Evolutionary conservation across 352 stramenopile genomes (phyloP), one percentile per base, ranked within the genome.

Genomic region (Peronosclerospora sorghi): DNA sequence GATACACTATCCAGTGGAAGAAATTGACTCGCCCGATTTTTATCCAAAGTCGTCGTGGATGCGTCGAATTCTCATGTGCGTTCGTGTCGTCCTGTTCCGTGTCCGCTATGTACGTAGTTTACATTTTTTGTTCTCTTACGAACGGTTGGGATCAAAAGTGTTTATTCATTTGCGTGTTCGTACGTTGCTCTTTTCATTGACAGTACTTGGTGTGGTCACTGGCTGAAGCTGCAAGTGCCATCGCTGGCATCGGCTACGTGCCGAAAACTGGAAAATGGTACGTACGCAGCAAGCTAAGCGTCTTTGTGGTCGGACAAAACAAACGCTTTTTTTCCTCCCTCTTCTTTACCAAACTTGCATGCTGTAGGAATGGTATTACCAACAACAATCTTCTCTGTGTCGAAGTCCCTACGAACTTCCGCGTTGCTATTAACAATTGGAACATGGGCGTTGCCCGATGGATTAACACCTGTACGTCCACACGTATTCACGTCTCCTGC

Each of bases 191-290:
- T 8, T 35, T 35, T 30, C 15, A 45, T 58, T 7, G 13, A 28
- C 35, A 92, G 80, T 92, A 92, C 60, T 70, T 92, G 45, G 80
- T 76, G 15, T 92, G 80, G 80, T 87, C 78, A n/a, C 54, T 92
- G 32, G 80, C 77, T 19, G 80, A 92, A 36, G 61, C 64, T 7
- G 76, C 76, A 0, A 83, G 76, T 52, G 75, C 74, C 37, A 45
- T 82, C 28, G 80, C 80, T 32, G 80, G 80, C 14, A 73, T 86
- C 46, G 77, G 77, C n/a, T 86, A 86, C 49, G 77, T 89, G 14
- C 56, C 66, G 35, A 59, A 70, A 50, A 86, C 77, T 24, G 77
- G 65, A 34, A 86, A 89, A 59, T 89, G 77, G 73, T 84, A 34
- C 26, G 56, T 55, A 41, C 0, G 15, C 19, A 29, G 20, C 5